A percentile compares a stretch with the other conserved stretches of the same genome.
Conservation (phyloP, 176 grass and related monocot species). For the Oryza glaberrima region DNA sequence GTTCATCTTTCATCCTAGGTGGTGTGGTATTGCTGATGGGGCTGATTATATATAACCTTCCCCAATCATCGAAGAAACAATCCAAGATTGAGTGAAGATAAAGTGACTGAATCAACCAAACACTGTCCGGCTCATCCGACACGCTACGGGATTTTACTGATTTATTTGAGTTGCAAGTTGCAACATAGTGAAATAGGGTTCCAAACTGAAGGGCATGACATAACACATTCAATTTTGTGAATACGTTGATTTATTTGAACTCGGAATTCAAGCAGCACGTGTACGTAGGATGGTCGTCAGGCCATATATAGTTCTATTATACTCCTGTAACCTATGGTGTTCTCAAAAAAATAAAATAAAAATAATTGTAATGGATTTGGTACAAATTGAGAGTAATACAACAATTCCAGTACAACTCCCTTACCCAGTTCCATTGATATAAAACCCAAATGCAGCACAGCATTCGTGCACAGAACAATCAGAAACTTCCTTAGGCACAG, state of each 20-base stretch:
- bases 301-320: background rate
- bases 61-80: constrained; percentile 51
- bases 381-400: too few species aligned
- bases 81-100: constrained; percentile 42
- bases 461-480: too few species aligned
- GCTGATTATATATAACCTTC: constrained; percentile 75
- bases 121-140: background rate
- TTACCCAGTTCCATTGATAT: too few species aligned
- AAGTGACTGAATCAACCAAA: background rate
- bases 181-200: background rate
- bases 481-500: too few species aligned
- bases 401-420: too few species aligned
- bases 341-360: too few species aligned
- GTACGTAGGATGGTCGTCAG: background rate
- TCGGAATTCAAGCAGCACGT: background rate
- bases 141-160: background rate
- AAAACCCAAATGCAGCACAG: too few species aligned
- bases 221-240: constrained; percentile 14
- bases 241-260: background rate
- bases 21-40: constrained; percentile 58
- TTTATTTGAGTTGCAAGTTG: background rate
- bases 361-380: too few species aligned
- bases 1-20: constrained; percentile 60
- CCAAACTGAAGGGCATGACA: background rate
- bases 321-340: background rate